Conservation (phyloP, 1,284 basidiomycete genomes). For the Cutaneotrichosporon mucoides region DNA sequence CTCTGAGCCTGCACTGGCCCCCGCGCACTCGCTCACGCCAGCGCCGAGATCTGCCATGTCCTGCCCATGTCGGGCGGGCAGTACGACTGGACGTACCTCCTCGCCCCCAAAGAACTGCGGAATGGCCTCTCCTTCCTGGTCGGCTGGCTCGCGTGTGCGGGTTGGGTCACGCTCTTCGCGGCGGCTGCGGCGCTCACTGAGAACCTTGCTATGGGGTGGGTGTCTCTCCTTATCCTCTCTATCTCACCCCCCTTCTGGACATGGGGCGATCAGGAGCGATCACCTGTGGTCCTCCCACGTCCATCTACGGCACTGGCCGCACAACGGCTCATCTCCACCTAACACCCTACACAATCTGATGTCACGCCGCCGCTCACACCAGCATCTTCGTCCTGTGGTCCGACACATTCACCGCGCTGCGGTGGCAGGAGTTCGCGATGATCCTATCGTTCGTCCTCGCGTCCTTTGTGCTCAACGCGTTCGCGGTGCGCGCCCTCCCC, state of each 20-base stretch:
- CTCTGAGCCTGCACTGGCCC: too few relatives aligned
- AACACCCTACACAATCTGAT: too few relatives aligned
- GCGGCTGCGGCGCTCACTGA: constrained; percentile 20
- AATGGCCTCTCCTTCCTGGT: neutral
- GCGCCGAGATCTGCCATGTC: constrained; percentile 16
- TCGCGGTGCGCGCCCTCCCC: constrained; percentile 10
- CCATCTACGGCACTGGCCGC: too few relatives aligned
- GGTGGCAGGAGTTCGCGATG: constrained; percentile 11
- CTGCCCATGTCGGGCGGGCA: constrained; percentile 35
- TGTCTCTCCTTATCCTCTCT: neutral
- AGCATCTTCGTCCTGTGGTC: constrained; percentile 35
- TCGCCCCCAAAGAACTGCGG: constrained; percentile 6
- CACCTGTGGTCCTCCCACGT: too few relatives aligned
- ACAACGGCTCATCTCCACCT: too few relatives aligned
- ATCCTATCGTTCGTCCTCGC: constrained; percentile 3
- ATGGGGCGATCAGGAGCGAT: too few relatives aligned
- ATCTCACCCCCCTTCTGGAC: too few relatives aligned
- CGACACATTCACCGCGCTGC: neutral
- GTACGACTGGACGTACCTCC: constrained; percentile 37
- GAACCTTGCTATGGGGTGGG: constrained; percentile 23
- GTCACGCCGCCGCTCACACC: constrained; percentile 13
- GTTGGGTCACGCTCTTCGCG: constrained; percentile 47
- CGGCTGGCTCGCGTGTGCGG: constrained; percentile 19
- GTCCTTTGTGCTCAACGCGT: constrained; percentile 10
- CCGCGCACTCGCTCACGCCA: too few relatives aligned